Conservation (phyloP, 371 early-diverging fungal species). For the Mortierella sp. region DNA sequence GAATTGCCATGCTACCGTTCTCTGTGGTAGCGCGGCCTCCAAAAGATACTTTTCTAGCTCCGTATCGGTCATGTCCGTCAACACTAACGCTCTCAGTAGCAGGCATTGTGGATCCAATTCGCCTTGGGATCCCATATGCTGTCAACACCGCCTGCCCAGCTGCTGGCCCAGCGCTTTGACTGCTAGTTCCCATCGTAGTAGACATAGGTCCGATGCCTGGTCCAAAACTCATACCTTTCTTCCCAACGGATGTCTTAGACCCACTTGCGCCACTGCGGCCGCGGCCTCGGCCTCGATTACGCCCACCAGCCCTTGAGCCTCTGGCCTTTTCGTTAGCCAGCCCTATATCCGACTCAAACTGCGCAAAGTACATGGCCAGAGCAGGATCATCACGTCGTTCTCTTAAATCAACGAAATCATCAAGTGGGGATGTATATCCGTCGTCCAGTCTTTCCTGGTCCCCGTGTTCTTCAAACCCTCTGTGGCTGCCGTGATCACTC, state of each 20-base stretch:
- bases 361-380: conserved; percentile 47
- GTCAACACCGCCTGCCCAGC: conserved; percentile 5
- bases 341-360: conserved; percentile 14
- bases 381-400: conserved; percentile 30
- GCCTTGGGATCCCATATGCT: conserved; percentile 10
- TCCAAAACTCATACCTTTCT: conserved; percentile 24
- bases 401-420: conserved; percentile 41
- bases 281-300: conserved; percentile 22
- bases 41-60: conserved; percentile 11
- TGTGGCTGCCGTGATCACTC: not conserved
- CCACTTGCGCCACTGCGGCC: conserved; percentile 14
- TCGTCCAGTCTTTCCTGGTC: conserved; percentile 11
- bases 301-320: conserved; percentile 1
- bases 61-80: not conserved
- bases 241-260: not conserved
- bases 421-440: conserved; percentile 24
- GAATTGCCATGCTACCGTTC: conserved; percentile 46
- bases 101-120: not conserved
- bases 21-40: conserved; percentile 32
- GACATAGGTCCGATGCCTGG: conserved; percentile 31
- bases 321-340: not conserved
- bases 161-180: not conserved
- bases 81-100: too few species aligned
- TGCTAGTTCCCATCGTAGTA: not conserved
- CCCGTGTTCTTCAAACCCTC: not conserved